These are phyloP conservation scores for Rubia yunnanensis DNA, from an alignment of 257 asterid species.

Conservation along the genomic window DNA sequence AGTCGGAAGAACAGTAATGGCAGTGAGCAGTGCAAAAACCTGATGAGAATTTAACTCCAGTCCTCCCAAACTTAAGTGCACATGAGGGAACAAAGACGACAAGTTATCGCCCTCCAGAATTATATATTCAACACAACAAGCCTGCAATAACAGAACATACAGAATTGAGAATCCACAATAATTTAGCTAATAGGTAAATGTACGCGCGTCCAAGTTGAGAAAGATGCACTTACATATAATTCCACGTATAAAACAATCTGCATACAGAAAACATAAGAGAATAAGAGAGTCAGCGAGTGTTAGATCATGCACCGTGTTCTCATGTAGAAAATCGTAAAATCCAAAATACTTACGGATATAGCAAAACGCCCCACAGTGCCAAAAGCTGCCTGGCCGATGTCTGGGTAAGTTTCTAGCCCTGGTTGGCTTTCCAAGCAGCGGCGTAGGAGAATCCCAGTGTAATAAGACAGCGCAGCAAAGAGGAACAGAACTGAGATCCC, in stretches of 20 bases:
- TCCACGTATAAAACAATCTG: constrained; percentile 85
- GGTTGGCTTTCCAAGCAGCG: constrained; percentile 91
- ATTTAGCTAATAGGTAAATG: neutral
- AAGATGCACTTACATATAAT: constrained; percentile 69
- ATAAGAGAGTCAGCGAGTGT: constrained; percentile 17
- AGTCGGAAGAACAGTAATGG: constrained; percentile 84
- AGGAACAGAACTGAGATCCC: constrained; percentile 71
- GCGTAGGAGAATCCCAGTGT: constrained; percentile 86
- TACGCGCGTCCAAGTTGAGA: neutral
- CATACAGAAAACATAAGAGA: constrained; percentile 25
- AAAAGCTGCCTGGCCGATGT: constrained; percentile 96
- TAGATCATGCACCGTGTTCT: neutral
- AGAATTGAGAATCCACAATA: neutral
- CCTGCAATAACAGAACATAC: constrained; percentile 36
- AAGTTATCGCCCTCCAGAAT: constrained; percentile 87
- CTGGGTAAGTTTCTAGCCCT: constrained; percentile 91
- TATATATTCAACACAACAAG: constrained; percentile 81
- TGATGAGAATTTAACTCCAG: constrained; percentile 44
- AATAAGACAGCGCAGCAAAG: constrained; percentile 66
- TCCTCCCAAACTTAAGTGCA: constrained; percentile 56
- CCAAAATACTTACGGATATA: constrained; percentile 59
- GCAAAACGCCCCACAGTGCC: constrained; percentile 69
- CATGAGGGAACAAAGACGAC: constrained; percentile 80
- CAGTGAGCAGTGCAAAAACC: constrained; percentile 59
- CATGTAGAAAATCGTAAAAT: no score